Conservation (phyloP, 768 basidiomycete genomes). For the Gyrodon lividus region DNA sequence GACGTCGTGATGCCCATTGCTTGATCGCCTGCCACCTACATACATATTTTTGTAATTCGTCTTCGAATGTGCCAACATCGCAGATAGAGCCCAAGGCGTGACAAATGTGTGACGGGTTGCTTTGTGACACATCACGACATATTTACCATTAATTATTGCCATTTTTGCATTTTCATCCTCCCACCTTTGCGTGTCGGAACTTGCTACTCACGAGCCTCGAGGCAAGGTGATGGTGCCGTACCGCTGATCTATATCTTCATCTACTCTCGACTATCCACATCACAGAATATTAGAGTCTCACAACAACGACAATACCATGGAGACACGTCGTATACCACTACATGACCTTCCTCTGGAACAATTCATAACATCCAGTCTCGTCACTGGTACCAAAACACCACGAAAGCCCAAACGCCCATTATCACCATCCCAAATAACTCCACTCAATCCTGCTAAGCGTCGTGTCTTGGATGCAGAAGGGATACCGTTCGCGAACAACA, state of each 20-base stretch:
- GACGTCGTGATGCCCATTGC: conserved; percentile 67
- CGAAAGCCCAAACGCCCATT: conserved; percentile 57
- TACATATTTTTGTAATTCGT: background rate
- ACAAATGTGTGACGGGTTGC: conserved; percentile 12
- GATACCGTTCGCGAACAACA: conserved; percentile 34
- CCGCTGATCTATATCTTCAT: conserved; percentile 24
- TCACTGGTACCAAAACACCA: conserved; percentile 19
- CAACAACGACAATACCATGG: conserved; percentile 18
- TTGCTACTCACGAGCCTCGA: conserved; percentile 9
- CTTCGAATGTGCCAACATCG: no score
- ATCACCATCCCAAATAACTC: conserved; percentile 50
- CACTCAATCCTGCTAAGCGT: conserved; percentile 66
- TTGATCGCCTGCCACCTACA: background rate
- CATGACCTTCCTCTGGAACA: conserved; percentile 58
- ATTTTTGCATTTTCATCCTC: conserved; percentile 15
- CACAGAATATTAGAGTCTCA: conserved; percentile 8
- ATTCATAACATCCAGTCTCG: conserved; percentile 42
- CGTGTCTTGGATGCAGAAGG: conserved; percentile 61
- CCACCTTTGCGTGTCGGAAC: conserved; percentile 1
- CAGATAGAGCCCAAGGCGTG: no score
- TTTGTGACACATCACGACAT: conserved; percentile 11
- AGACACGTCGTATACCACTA: conserved; percentile 47
- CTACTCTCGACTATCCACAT: background rate
- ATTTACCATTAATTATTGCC: conserved; percentile 23
- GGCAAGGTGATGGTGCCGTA: conserved; percentile 25